These are phyloP conservation scores for Boletus vinaceobasis DNA, from an alignment of 768 basidiomycete genomes.

Conservation along the genomic window DNA sequence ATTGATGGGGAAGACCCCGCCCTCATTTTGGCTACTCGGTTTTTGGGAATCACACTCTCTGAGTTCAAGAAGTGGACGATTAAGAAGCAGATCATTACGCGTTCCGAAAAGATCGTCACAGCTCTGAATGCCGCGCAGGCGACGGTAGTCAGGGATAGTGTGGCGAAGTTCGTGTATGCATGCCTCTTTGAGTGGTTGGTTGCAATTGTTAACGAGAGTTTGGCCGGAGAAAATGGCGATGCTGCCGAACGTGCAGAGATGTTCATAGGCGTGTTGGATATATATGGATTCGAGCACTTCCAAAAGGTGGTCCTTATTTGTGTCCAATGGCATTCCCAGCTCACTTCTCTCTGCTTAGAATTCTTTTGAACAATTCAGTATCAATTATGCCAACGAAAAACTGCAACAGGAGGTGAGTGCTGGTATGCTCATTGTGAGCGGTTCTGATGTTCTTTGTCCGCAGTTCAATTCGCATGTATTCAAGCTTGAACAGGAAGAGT, in stretches of 20 bases:
- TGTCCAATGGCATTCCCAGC: neutral
- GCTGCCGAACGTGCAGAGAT: constrained; percentile 89
- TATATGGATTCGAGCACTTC: constrained; percentile 96
- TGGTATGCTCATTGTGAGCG: neutral
- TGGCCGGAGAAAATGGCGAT: constrained; percentile 93
- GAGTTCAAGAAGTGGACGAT: constrained; percentile 99
- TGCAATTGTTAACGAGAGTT: constrained; percentile 92
- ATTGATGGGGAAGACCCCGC: constrained; percentile 83
- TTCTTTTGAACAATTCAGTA: constrained; percentile 97
- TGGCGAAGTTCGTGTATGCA: constrained; percentile 98
- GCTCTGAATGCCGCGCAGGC: constrained; percentile 84
- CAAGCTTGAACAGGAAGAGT: constrained; percentile 99
- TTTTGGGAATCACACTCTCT: constrained; percentile 82
- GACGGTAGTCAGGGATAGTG: constrained; percentile 90
- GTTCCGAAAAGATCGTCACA: constrained; percentile 94
- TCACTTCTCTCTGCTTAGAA: constrained; percentile 45
- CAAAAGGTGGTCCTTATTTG: constrained; percentile 62
- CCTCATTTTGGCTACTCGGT: constrained; percentile 76
- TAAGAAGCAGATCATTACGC: constrained; percentile 95
- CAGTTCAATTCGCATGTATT: constrained; percentile 99
- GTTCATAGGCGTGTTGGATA: constrained; percentile 99
- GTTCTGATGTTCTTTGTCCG: constrained; percentile 11
- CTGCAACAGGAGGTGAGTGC: constrained; percentile 86
- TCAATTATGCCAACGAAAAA: constrained; percentile 99
- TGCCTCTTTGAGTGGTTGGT: constrained; percentile 99